Percentiles rank a stretch among this genome's conserved stretches.
These are phyloP conservation scores for Teunomyces panamensis DNA, from an alignment of 805 yeast species.

Conservation along the genomic window DNA sequence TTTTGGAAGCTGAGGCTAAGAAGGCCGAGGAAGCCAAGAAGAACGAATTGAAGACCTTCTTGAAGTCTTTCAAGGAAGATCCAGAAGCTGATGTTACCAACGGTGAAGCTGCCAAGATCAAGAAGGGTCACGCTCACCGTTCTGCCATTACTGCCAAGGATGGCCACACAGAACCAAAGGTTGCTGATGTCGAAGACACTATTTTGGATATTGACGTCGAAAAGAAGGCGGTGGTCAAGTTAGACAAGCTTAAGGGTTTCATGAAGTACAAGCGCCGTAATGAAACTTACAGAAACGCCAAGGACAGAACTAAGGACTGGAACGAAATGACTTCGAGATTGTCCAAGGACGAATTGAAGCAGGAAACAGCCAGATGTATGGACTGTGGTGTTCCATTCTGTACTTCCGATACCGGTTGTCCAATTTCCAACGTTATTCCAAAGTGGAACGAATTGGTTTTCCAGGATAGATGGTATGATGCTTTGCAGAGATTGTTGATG, in stretches of 20 bases:
- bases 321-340: conserved; percentile 80
- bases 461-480: conserved; percentile 92
- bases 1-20: conserved; percentile 72
- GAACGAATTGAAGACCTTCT: conserved; percentile 61
- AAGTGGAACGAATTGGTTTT: conserved; percentile 97
- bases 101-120: conserved; percentile 71
- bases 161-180: conserved; percentile 66
- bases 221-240: conserved; percentile 55
- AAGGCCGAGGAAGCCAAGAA: conserved; percentile 61
- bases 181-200: conserved; percentile 87
- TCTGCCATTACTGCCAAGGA: conserved; percentile 24
- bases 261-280: conserved; percentile 88
- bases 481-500: conserved; percentile 86
- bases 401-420: conserved; percentile 97
- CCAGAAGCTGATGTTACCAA: conserved; percentile 85
- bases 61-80: conserved; percentile 73
- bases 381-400: conserved; percentile 99
- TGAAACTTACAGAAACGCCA: conserved; percentile 79
- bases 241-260: conserved; percentile 86
- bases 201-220: conserved; percentile 66
- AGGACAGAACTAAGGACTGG: conserved; percentile 85
- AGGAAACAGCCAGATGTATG: conserved; percentile 97
- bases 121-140: conserved; percentile 46
- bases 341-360: conserved; percentile 79
- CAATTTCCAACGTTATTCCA: conserved; percentile 94